Base-by-base conservation (phyloP, 768 basidiomycete species). In the Tremella yokohamensis region DNA sequence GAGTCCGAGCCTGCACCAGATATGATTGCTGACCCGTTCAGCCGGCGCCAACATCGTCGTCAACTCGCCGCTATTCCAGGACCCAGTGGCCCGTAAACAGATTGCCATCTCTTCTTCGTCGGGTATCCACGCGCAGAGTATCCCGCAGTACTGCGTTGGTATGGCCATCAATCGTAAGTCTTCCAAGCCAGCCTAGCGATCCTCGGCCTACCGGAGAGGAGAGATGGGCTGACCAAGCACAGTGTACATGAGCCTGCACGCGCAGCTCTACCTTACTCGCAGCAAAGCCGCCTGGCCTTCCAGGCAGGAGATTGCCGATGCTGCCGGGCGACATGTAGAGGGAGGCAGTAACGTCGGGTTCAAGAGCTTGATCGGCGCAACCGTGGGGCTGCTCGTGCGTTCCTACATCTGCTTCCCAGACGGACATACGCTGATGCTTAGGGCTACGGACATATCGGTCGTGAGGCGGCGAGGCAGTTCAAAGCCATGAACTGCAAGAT, bases 361-460 rank as follows among this genome's bases (percentile, higher is more conserved):
- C 51, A n/a, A 60, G 65, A 9, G 11, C 68, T 63, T 19, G 61
- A 63, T 20, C 57, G 74, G 74, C 1, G 68, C 68, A 59, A 75
- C 72, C 4, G 68, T 65, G 6, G 74, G 74, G 1, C 40, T 75
- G 55, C 54, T 75, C 44, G 74, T 75, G 40, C 49, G 69, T 8
- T 15, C 29, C 50, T 24, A 13, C 18, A 13, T 51, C 24, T 49
- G 2, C 11, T 19, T 40, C 1, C n/a, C 29, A 49, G 3, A n/a
- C n/a, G n/a, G n/a, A 45, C 15, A 22, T 22, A 6, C 42, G 15
- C 42, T 20, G 58, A 40, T 12, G n/a, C 19, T 6, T 49, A 72
- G 69, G 74, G 76, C 12, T 76, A 76, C 55, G 76, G 74, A 3
- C 69, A 72, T 58, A 69, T 77, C 38, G 76, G 62, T 0, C 58